Evolutionary conservation across 2,329 filamentous ascomycete genomes (phyloP).

Genomic region (Scorias spongiosa): DNA sequence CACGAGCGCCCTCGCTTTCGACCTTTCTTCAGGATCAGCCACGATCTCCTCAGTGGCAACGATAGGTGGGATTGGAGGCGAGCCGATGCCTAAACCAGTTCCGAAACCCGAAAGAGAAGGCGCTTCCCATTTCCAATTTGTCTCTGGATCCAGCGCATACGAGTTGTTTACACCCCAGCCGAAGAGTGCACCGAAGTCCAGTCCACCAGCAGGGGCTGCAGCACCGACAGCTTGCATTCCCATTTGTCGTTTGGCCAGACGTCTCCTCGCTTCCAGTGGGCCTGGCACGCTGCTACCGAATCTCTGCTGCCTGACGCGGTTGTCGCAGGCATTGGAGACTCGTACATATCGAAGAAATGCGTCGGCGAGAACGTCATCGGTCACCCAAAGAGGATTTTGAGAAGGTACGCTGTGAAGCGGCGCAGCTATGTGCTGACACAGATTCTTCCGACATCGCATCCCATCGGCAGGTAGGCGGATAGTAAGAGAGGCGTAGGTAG

Average conservation of each 20-base stretch:
- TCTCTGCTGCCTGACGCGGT: slow-evolving; percentile 22
- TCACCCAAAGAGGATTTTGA: slow-evolving; percentile 41
- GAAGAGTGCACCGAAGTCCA: slow-evolving; percentile 17
- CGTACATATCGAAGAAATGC: slow-evolving; percentile 38
- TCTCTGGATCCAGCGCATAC: slow-evolving; percentile 1
- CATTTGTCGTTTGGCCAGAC: slow-evolving; percentile 41
- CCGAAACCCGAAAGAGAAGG: slow-evolving; percentile 4
- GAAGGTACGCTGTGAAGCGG: neutral
- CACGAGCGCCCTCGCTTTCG: neutral
- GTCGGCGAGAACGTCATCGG: slow-evolving; percentile 38
- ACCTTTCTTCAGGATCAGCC: neutral
- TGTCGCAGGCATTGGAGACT: slow-evolving; percentile 26
- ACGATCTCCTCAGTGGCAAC: neutral
- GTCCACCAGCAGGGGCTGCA: slow-evolving; percentile 7
- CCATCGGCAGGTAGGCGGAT: slow-evolving; percentile 2
- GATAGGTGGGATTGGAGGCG: neutral
- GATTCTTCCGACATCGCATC: slow-evolving; percentile 12
- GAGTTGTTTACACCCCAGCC: slow-evolving; percentile 3
- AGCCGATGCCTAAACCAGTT: neutral
- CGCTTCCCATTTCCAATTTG: slow-evolving; percentile 13
- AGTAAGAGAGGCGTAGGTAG: too few species aligned
- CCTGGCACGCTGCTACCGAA: slow-evolving; percentile 47
- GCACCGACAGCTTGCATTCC: slow-evolving; percentile 14
- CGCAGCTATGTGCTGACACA: slow-evolving; percentile 2
- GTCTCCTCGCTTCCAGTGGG: slow-evolving; percentile 44